Base-by-base conservation (phyloP, 257 asterid genomes). In the Mitragyna speciosa region DNA sequence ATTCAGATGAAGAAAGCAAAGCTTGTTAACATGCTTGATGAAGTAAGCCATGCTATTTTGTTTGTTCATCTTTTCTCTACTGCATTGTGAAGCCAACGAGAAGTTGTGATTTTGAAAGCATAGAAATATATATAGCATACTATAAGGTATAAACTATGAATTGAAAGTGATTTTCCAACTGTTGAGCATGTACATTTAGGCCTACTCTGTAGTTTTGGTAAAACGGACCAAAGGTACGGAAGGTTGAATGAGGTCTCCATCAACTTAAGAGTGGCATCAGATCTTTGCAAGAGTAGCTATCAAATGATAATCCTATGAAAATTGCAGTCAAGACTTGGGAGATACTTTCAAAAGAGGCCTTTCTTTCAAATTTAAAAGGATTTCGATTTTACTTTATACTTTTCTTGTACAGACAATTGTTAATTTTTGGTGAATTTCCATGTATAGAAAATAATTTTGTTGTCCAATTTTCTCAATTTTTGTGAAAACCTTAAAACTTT, bases 11-110 rank as follows among this genome's bases (percentile, higher is more conserved):
- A 93, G 90, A 95, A 93, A 82, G 96, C 97, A 0, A 95, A 95
- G 74, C 97, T 95, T 14, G 94, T 95, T 20, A 93, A 93, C 94
- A 93, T 95, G 98, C 99, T 95, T 68, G 97, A 95, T 82, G 99
- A 95, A 98, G 99, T 95, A 87, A 79, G 75, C 71, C n/a, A 52
- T 59, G 79, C 41, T 36, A 36, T 12, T 28, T 16, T 17, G 1
- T 56, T 56, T 75, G 48, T 76, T 24, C 24, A 59, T 63, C 15
- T 31, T 76, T 59, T 28, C 19, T 59, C 30, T 49, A 24, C 41
- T 30, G 39, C 47, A 65, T 71, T 72, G 65, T 76, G 78, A 83
- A 82, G 76, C 79, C 54, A 45, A 45, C 4, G 2, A 36, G 4
- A 76, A 63, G 2, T 15, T 63, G 24, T 75, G 47, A 9, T 5